These are phyloP conservation scores for Neofusicoccum cordaticola DNA, from an alignment of 2,329 filamentous ascomycete species.

Conservation along the genomic window DNA sequence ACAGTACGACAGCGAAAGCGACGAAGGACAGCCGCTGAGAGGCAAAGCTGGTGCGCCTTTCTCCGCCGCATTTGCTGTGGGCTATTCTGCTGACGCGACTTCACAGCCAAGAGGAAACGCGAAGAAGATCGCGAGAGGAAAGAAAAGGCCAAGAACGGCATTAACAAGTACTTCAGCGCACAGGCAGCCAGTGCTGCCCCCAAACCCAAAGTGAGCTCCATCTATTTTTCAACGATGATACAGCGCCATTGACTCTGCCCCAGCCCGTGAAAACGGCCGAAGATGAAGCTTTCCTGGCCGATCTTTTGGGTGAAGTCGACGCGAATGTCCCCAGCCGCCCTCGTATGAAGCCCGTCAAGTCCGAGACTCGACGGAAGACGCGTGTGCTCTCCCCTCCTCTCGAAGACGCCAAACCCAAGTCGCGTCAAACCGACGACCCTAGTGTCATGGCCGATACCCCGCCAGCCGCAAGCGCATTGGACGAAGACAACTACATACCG, in stretches of 20 bases:
- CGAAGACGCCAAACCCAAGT: slow-evolving; percentile 41
- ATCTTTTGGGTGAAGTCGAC: slow-evolving; percentile 84
- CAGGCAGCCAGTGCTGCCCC: slow-evolving; percentile 62
- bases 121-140: slow-evolving; percentile 83
- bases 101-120: slow-evolving; percentile 75
- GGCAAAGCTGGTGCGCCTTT: slow-evolving; percentile 56
- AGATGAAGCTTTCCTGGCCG: slow-evolving; percentile 82
- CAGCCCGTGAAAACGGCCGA: slow-evolving; percentile 74
- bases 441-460: slow-evolving; percentile 42
- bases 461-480: slow-evolving; percentile 39
- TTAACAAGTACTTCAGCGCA: slow-evolving; percentile 90
- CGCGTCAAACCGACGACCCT: slow-evolving; percentile 37
- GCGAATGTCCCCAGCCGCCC: slow-evolving; percentile 63
- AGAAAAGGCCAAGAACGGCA: slow-evolving; percentile 85
- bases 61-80: background rate
- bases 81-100: background rate
- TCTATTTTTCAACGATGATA: background rate
- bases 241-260: background rate
- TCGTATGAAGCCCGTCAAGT: slow-evolving; percentile 65
- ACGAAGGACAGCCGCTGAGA: slow-evolving; percentile 60
- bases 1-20: slow-evolving; percentile 67
- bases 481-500: slow-evolving; percentile 58
- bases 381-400: slow-evolving; percentile 76
- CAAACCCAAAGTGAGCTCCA: slow-evolving; percentile 70
- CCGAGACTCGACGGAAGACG: slow-evolving; percentile 72